Conservation (phyloP, 2,329 filamentous ascomycete species). For the Ceratocystis lukuohia region DNA sequence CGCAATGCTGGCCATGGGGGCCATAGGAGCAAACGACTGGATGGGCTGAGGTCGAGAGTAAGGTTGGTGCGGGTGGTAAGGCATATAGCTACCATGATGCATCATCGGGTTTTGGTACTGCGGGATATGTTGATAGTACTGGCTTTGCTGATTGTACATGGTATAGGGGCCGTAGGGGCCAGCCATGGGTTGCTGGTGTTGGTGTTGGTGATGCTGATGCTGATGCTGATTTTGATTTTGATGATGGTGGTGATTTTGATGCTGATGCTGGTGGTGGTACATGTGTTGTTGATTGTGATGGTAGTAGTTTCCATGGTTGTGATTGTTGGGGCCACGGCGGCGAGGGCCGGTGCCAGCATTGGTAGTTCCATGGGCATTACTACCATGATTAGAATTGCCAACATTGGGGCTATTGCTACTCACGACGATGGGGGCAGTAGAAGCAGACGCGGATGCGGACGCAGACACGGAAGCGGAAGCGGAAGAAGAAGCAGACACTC, state of each 20-base stretch:
- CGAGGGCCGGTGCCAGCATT: slow-evolving; percentile 29
- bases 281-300: slow-evolving; percentile 22
- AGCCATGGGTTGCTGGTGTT: slow-evolving; percentile 19
- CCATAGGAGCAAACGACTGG: slow-evolving; percentile 41
- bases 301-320: slow-evolving; percentile 5
- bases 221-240: slow-evolving; percentile 25
- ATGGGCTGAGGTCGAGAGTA: slow-evolving; percentile 38
- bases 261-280: slow-evolving; percentile 24
- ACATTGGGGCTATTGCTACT: slow-evolving; percentile 10
- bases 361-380: slow-evolving; percentile 26
- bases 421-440: slow-evolving; percentile 11
- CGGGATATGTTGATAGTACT: slow-evolving; percentile 25
- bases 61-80: slow-evolving; percentile 30
- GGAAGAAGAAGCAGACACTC: background rate
- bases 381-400: slow-evolving; percentile 22
- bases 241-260: slow-evolving; percentile 22
- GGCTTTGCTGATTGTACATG: slow-evolving; percentile 23
- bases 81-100: slow-evolving; percentile 31
- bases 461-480: too few relatives aligned
- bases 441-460: background rate
- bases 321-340: slow-evolving; percentile 19
- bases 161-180: slow-evolving; percentile 7
- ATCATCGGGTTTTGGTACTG: slow-evolving; percentile 32
- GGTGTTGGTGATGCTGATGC: slow-evolving; percentile 26
- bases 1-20: slow-evolving; percentile 3